Evolutionary conservation across 148 eudicot genomes (phyloP).

Genomic region (Limonium bicolor): DNA sequence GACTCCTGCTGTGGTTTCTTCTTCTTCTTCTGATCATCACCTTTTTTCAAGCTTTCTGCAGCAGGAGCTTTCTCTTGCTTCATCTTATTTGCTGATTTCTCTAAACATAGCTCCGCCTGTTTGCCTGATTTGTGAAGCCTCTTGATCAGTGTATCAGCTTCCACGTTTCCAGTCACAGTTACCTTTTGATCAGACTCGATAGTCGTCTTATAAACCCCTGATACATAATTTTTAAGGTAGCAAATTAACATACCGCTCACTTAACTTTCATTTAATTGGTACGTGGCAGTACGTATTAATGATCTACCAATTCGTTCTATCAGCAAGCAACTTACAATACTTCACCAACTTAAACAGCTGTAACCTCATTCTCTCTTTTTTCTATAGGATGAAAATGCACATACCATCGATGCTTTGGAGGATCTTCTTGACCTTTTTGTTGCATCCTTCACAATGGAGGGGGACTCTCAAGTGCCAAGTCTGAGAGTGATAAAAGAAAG

Average conservation of each 20-base stretch:
- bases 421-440: constrained; percentile 73
- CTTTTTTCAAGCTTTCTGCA: too few species aligned
- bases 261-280: background rate
- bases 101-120: constrained; percentile 58
- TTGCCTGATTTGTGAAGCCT: constrained; percentile 62
- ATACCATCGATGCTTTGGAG: constrained; percentile 69
- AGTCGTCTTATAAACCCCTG: constrained; percentile 60
- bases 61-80: constrained; percentile 11
- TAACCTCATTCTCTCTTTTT: background rate
- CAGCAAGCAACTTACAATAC: background rate
- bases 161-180: constrained; percentile 55
- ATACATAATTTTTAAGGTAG: background rate
- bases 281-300: background rate
- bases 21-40: too few species aligned
- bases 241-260: background rate
- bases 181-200: constrained; percentile 67
- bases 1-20: too few species aligned
- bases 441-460: constrained; percentile 91
- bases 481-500: too few species aligned
- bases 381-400: background rate
- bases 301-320: background rate
- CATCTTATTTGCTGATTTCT: constrained; percentile 9
- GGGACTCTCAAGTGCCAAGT: constrained; percentile 73
- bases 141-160: constrained; percentile 41
- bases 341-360: background rate